Evolutionary conservation across 352 stramenopile genomes (phyloP).

Genomic region (Phytophthora cactorum): DNA sequence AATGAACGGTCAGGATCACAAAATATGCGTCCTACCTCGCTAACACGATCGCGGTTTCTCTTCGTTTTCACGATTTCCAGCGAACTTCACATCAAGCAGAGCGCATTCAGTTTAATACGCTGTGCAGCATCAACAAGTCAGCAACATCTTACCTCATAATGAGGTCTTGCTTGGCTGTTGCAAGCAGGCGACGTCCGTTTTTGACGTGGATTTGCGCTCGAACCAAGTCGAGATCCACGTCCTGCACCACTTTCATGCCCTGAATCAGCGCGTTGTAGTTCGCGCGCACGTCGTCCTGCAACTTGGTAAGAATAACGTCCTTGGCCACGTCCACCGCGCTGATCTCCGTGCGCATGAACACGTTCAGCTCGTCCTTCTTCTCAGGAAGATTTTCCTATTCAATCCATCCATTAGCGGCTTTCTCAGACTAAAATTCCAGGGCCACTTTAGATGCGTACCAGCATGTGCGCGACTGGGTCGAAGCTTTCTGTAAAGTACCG

Average conservation of each 20-base stretch:
- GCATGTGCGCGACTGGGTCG: slow-evolving; percentile 66
- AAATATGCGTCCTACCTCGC: slow-evolving; percentile 46
- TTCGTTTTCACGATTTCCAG: slow-evolving; percentile 87
- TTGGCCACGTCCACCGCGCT: slow-evolving; percentile 82
- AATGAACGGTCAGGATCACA: not conserved
- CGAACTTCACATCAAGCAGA: slow-evolving; percentile 44
- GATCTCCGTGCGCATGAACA: slow-evolving; percentile 85
- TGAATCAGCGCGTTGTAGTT: slow-evolving; percentile 85
- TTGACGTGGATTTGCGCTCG: slow-evolving; percentile 90
- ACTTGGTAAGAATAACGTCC: slow-evolving; percentile 71
- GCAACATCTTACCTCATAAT: slow-evolving; percentile 56
- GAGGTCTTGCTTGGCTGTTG: slow-evolving; percentile 75
- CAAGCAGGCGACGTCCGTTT: slow-evolving; percentile 77
- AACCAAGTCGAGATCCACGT: slow-evolving; percentile 87
- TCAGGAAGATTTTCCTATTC: slow-evolving; percentile 70
- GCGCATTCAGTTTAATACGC: not conserved
- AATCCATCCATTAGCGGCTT: not conserved
- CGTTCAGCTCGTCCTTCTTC: slow-evolving; percentile 50
- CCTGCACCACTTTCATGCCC: slow-evolving; percentile 88
- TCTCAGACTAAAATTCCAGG: not conserved
- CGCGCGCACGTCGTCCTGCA: slow-evolving; percentile 84
- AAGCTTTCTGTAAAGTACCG: slow-evolving; percentile 87
- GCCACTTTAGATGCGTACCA: slow-evolving; percentile 44
- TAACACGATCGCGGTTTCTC: slow-evolving; percentile 78
- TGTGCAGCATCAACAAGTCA: not conserved